Base-by-base conservation (phyloP, 176 grass and related monocot genomes). In the Typha latifolia region DNA sequence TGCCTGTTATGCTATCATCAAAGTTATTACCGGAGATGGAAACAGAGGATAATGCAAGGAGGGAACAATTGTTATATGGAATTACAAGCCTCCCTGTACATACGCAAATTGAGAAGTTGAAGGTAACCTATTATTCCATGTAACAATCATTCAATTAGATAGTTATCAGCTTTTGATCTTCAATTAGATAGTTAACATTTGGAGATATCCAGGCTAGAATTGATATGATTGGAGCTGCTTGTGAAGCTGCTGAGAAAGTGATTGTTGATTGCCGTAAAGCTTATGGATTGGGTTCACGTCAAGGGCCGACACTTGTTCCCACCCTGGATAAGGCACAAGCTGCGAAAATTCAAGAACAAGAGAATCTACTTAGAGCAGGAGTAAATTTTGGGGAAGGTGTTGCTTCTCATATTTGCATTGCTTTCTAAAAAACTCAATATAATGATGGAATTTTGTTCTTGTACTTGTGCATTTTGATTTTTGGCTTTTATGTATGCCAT, bases 331-430 rank as follows among this genome's bases (percentile, higher is more conserved):
- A 97, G 73, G 85, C 76, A 63, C 93, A 97, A 69, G 85, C 80
- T 86, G 93, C 93, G 78, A 96, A 96, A 74, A 96, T 96, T 73
- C 91, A 97, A 70, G 93, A 97, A 73, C 93, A 97, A 75, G 93
- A 97, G 72, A 66, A 47, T 76, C 31, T 79, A 69, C 88, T 97
- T 69, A 76, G 94, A 80, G 88, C 83, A 29, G 88, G 81, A 32
- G 79, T 89, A 69, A 92, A 97, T 82, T 78, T 72, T 71, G 94
- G 94, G 14, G 94, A 97, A 92, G 89, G 94, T 97, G 71, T 3
- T 57, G 5, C 20, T 57, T 57, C 52, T 18, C 52, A 57, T 18
- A 57, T 18, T 57, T 19, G 16, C 19, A 15, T 57, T 15, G 16
- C 20, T 19, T 57, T 57, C 10, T 16, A 19, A 57, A 8, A 57